A percentile compares a stretch with the other conserved stretches of the same genome.
phyloP scores from a whole-genome alignment of 257 asterid species.

The Agastache rugosa region DNA sequence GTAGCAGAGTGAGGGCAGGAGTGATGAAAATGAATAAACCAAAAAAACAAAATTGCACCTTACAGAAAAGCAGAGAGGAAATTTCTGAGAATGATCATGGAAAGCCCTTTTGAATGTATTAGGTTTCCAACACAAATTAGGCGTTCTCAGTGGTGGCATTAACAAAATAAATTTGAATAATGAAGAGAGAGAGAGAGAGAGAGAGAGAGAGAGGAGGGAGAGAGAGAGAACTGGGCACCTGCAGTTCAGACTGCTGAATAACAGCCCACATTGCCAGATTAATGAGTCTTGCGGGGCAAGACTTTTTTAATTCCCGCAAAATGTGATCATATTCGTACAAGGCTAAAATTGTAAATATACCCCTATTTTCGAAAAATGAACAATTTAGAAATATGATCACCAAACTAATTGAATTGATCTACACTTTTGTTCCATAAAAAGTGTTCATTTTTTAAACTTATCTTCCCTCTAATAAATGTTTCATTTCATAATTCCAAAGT shows the following conservation, averaged over 20 bases:
- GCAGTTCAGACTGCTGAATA: not conserved
- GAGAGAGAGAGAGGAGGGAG: not conserved
- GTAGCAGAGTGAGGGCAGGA: not conserved
- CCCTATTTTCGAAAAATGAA: not conserved
- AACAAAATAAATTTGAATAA: not conserved
- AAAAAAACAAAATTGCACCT: not conserved
- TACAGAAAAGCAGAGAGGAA: not conserved
- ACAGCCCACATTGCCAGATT: not conserved
- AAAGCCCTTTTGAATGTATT: not conserved
- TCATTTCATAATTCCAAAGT: too few relatives aligned
- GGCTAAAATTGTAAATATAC: not conserved
- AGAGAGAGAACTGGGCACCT: not conserved
- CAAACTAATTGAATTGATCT: too few relatives aligned
- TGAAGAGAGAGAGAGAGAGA: not conserved
- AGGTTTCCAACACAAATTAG: slow-evolving; percentile 16
- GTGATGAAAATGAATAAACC: not conserved
- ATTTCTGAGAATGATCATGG: not conserved
- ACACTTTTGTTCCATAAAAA: too few relatives aligned
- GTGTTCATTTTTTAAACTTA: too few relatives aligned
- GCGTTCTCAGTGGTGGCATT: not conserved
- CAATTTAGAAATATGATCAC: too few relatives aligned
- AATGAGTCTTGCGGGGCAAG: slow-evolving; percentile 6
- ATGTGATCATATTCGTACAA: not conserved
- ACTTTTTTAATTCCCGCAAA: slow-evolving; percentile 8
- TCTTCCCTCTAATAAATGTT: too few relatives aligned